phyloP scores from a whole-genome alignment of 2,329 filamentous ascomycete genomes.

The Zelopaecilomyces penicillatus region DNA sequence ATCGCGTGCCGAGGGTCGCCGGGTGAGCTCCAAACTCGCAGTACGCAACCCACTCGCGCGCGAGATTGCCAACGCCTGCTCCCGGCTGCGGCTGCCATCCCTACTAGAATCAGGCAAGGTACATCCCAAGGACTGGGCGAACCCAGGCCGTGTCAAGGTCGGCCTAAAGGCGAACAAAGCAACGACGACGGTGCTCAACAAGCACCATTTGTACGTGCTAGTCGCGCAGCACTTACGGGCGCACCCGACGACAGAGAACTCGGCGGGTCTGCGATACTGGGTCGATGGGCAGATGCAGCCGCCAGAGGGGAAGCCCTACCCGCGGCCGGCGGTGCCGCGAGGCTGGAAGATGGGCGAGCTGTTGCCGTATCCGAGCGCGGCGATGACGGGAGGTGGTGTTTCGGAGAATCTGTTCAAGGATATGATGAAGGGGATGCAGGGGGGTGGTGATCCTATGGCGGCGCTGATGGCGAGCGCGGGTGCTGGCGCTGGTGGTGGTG shows the following conservation, averaged over 20 bases:
- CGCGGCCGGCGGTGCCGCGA: conserved; percentile 65
- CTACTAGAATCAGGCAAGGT: conserved; percentile 86
- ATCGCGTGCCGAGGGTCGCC: conserved; percentile 69
- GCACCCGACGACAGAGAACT: conserved; percentile 67
- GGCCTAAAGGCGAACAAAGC: conserved; percentile 47
- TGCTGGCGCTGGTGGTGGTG: conserved; percentile 18
- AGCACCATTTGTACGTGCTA: conserved; percentile 81
- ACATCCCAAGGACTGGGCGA: conserved; percentile 96
- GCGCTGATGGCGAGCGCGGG: conserved; percentile 32
- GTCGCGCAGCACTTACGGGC: conserved; percentile 67
- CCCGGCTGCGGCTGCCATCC: conserved; percentile 58
- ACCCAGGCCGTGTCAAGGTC: conserved; percentile 83
- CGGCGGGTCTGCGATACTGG: conserved; percentile 59
- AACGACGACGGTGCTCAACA: conserved; percentile 54
- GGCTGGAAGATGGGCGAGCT: conserved; percentile 87
- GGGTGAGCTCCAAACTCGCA: conserved; percentile 64
- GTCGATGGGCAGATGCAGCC: conserved; percentile 62
- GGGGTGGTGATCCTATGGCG: conserved; percentile 37
- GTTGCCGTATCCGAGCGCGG: conserved; percentile 79
- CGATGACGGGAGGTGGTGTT: conserved; percentile 85
- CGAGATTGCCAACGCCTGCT: conserved; percentile 82
- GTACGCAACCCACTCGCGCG: conserved; percentile 80
- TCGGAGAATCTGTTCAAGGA: conserved; percentile 92
- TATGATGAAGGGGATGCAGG: conserved; percentile 89
- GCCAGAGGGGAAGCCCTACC: conserved; percentile 58